Base-by-base conservation (phyloP, 2,329 filamentous ascomycete species). In the Cladosporium colombiae region DNA sequence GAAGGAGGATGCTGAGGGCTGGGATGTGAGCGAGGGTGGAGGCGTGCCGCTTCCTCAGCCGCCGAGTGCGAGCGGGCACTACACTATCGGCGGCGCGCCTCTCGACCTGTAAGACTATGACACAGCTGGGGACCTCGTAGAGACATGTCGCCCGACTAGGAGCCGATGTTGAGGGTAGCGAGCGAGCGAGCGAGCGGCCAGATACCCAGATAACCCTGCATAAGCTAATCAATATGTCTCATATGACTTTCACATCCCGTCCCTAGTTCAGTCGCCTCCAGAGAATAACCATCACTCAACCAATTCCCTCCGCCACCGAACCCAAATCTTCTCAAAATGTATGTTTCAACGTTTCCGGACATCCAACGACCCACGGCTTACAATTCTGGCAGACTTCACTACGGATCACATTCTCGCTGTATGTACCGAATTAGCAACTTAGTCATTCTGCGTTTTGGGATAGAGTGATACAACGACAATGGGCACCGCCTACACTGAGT, bases 11-110 rank as follows among this genome's bases (percentile, higher is more conserved):
- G 71, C 69, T 0, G 74, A 76, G 23, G 76, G 77, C 1, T 81
- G 79, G 79, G 77, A 73, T 50, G 55, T 70, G n/a, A 73, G 72
- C 18, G 76, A 78, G 14, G 78, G 78, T 67, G 79, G 78, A 7
- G 78, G 70, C 29, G 64, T 65, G 8, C 63, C 69, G 35, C 53
- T 68, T 55, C 40, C 33, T 21, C 53, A 40, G n/a, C 33, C 6
- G 14, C 62, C 49, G 21, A 50, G 50, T 11, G 49, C 8, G n/a
- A 66, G 50, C 16, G 67, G 68, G 8, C 61, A 71, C 37, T 73
- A 68, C 50, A 72, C 72, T n/a, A 57, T 58, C 16, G 70, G 70
- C 21, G 71, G 71, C 2, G 70, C 67, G 27, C 66, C 66, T 37
- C 65, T 72, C 29, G 70, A 73, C 53, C 68, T 72, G 27, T 29